A percentile compares a stretch with the other conserved stretches of the same genome.
Conservation (phyloP, 495 filamentous ascomycete species). For the Patellaria atrata region DNA sequence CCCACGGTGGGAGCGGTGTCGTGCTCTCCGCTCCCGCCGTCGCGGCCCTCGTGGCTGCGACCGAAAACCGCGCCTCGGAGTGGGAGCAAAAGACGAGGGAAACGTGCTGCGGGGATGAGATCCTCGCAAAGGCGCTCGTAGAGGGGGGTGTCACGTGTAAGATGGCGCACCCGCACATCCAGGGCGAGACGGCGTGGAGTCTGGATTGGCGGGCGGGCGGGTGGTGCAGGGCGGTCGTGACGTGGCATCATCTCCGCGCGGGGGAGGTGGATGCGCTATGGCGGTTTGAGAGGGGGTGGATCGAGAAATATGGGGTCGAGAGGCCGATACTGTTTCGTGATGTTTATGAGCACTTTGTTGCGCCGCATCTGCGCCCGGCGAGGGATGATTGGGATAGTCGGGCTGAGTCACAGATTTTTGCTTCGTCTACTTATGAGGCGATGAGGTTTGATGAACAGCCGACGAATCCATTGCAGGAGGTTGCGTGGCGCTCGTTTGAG, state of each 20-base stretch:
- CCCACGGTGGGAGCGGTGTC: conserved; percentile 16
- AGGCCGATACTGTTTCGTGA: conserved; percentile 15
- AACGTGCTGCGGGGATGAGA: conserved; percentile 17
- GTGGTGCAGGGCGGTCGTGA: conserved; percentile 16
- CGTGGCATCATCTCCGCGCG: conserved; percentile 16
- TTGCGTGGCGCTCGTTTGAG: conserved; percentile 12
- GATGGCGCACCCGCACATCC: conserved; percentile 15
- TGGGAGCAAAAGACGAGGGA: conserved; percentile 16
- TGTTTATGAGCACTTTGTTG: conserved; percentile 11
- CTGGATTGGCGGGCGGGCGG: conserved; percentile 8
- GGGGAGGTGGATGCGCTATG: conserved; percentile 12
- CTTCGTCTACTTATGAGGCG: conserved; percentile 4
- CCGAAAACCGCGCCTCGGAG: conserved; percentile 9
- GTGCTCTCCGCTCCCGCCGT: conserved; percentile 15
- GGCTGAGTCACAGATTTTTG: too few species aligned
- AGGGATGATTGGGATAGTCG: conserved; percentile 11
- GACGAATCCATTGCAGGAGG: conserved; percentile 3
- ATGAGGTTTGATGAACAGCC: conserved; percentile 9
- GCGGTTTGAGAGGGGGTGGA: conserved; percentile 15
- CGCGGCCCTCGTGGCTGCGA: too few species aligned
- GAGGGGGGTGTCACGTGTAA: conserved; percentile 14
- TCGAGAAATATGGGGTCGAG: conserved; percentile 4
- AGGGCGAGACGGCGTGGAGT: conserved; percentile 13
- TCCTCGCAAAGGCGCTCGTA: conserved; percentile 13
- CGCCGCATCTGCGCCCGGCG: conserved; percentile 4